Evolutionary conservation across 2,329 filamentous ascomycete genomes (phyloP), one percentile per base, ranked within the genome.

Genomic region (Cyclaneusma minus): DNA sequence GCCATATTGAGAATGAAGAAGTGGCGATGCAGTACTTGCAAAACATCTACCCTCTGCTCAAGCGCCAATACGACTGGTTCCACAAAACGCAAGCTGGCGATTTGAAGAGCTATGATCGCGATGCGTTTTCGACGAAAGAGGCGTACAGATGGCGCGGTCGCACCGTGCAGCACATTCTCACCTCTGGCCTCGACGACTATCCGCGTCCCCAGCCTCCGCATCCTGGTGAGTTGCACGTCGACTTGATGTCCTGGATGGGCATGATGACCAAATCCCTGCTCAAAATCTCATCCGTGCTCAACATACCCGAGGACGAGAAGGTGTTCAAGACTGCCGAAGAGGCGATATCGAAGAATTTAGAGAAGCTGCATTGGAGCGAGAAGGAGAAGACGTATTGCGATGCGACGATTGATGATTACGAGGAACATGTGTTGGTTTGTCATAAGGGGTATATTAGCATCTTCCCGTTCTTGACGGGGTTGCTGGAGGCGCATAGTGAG

Each of bases 241-340:
- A 98, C 52, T 63, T 95, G 28, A 79, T 98, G 50, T 81, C 81
- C 27, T 98, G 89, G 89, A 79, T 98, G 55, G 89, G 87, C n/a
- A 70, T 94, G 58, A 92, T 94, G 82, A 77, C 81, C 21, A 73
- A 77, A 37, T 77, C 79, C n/a, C 68, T 98, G 29, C 65, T 72
- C 41, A 80, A 77, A 39, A 80, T 94, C 40, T 82, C 84, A 2
- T 58, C 68, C 23, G 68, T 72, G 14, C 64, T 95, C n/a, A 74
- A 68, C 24, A 67, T 84, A 37, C 53, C 56, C 0, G 84, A 93
- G 17, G 87, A 95, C 39, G 74, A 66, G 1, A 63, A 67, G 13
- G 70, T 80, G 41, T 82, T 87, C 41, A 61, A 58, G 22, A 70
- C 68, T 33, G 78, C 78, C 29, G 67, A 83, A 30, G 68, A 69